Evolutionary conservation across 768 basidiomycete genomes (phyloP), one percentile per base, ranked within the genome.

Genomic region (Serendipita indica): DNA sequence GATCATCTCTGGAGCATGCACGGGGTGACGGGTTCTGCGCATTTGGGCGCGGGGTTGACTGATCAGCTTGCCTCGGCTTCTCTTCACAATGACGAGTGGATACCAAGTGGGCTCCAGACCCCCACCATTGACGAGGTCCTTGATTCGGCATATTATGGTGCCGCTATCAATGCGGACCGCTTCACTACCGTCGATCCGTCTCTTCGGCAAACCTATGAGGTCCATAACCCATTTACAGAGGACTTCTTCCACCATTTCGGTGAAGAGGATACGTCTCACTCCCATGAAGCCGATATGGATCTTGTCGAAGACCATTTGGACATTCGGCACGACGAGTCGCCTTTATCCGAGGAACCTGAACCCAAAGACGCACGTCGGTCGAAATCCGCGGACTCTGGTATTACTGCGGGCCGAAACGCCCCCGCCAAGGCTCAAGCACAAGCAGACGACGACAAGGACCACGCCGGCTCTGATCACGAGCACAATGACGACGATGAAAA

Each of bases 141-240:
- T 33, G 32, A 27, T 30, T 30, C 49, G 32, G n/a, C 32, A 10
- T 54, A 25, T 13, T 54, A 28, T 30, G 25, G 32, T 30, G 22
- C 49, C 4, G 25, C 25, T 13, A 20, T 14, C 30, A 28, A 30
- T 33, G n/a, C 49, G n/a, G 32, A 54, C 32, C 49, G 32, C 22
- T 33, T 28, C n/a, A 28, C 32, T 54, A 37, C 35, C n/a, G 49
- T 54, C 16, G 49, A 30, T 22, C 49, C n/a, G n/a, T 22, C 20
- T 27, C 32, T 54, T 18, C 10, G 32, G n/a, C 22, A 54, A 54
- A 5, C 49, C 22, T 54, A 25, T 18, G 49, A 54, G 4, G 22
- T 54, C 32, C 49, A 54, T 27, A 54, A 54, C n/a, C 49, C 49
- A 5, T 54, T 28, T 18, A 54, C 49, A 33, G 49, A 54, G 32